A percentile compares a stretch with the other conserved stretches of the same genome.
These are phyloP conservation scores for Lycium barbarum DNA, from an alignment of 257 asterid species.

Conservation along the genomic window DNA sequence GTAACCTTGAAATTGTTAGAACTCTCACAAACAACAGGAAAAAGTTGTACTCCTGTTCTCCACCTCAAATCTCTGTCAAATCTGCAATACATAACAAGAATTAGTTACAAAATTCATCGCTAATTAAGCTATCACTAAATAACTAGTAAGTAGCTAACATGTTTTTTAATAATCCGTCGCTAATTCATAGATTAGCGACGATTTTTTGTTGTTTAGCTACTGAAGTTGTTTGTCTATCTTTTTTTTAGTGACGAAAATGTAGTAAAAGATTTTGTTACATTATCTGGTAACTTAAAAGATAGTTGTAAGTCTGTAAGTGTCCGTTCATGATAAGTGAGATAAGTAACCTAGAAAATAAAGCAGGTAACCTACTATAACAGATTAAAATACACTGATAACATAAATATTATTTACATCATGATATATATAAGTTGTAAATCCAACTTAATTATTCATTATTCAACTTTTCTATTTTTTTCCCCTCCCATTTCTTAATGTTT, in stretches of 20 bases:
- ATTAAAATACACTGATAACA: too few relatives aligned
- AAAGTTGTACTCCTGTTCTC: conserved; percentile 37
- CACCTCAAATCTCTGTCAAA: conserved; percentile 39
- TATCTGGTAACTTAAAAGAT: too few relatives aligned
- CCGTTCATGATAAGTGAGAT: neutral
- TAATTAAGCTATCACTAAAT: neutral
- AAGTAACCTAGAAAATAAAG: too few relatives aligned
- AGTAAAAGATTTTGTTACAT: too few relatives aligned
- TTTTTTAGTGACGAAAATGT: neutral
- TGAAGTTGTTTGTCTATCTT: neutral
- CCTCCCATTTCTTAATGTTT: too few relatives aligned
- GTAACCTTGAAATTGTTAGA: conserved; percentile 29
- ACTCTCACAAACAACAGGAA: conserved; percentile 34
- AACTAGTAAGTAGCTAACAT: too few relatives aligned
- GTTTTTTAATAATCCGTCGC: neutral
- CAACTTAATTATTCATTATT: neutral
- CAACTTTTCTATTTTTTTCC: too few relatives aligned
- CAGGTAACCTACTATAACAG: neutral
- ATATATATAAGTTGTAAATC: neutral
- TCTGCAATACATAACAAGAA: conserved; percentile 5
- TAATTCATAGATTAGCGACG: neutral
- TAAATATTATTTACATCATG: too few relatives aligned
- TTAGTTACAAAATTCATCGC: neutral
- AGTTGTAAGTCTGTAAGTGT: too few relatives aligned
- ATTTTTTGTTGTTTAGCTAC: neutral